Percentiles rank a stretch among this genome's conserved stretches.
phyloP scores from a whole-genome alignment of 805 yeast species.

The Blastobotrys robertii region DNA sequence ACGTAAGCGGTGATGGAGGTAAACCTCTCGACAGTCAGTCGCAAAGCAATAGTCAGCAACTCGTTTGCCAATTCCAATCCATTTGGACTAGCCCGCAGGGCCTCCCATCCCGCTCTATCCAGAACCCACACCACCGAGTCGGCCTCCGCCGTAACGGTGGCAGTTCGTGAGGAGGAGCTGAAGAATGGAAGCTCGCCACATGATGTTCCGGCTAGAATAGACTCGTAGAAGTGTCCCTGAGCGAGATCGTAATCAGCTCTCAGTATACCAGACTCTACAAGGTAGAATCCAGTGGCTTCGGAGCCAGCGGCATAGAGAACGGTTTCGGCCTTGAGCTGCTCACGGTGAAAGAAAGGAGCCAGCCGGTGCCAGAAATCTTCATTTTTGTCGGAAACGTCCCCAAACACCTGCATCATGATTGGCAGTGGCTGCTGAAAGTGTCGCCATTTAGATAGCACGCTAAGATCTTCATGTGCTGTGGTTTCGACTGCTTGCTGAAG shows the following conservation, averaged over 20 bases:
- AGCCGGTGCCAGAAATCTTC: slow-evolving; percentile 56
- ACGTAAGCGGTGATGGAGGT: slow-evolving; percentile 70
- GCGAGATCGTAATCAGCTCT: slow-evolving; percentile 45
- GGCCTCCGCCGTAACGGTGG: slow-evolving; percentile 46
- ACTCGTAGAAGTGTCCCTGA: slow-evolving; percentile 35
- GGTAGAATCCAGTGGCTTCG: slow-evolving; percentile 46
- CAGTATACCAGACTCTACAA: slow-evolving; percentile 49
- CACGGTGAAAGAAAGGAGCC: slow-evolving; percentile 46
- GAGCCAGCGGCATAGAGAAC: slow-evolving; percentile 36
- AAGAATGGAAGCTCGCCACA: slow-evolving; percentile 52
- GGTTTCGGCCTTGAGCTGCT: slow-evolving; percentile 37
- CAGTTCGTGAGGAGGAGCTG: slow-evolving; percentile 31
- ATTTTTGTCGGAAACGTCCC: slow-evolving; percentile 42
- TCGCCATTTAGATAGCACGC: slow-evolving; percentile 22
- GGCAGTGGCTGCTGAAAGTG: slow-evolving; percentile 48
- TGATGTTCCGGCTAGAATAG: slow-evolving; percentile 61
- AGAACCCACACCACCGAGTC: slow-evolving; percentile 65
- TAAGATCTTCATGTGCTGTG: slow-evolving; percentile 26
- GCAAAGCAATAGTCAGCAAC: slow-evolving; percentile 48
- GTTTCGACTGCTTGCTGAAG: slow-evolving; percentile 26
- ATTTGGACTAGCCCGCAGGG: slow-evolving; percentile 32
- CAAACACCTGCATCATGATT: slow-evolving; percentile 53
- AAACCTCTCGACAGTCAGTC: slow-evolving; percentile 59
- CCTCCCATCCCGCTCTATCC: slow-evolving; percentile 35
- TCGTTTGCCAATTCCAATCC: slow-evolving; percentile 54